Conservation (phyloP, 441 rosid species). For the Populus hybrid region DNA sequence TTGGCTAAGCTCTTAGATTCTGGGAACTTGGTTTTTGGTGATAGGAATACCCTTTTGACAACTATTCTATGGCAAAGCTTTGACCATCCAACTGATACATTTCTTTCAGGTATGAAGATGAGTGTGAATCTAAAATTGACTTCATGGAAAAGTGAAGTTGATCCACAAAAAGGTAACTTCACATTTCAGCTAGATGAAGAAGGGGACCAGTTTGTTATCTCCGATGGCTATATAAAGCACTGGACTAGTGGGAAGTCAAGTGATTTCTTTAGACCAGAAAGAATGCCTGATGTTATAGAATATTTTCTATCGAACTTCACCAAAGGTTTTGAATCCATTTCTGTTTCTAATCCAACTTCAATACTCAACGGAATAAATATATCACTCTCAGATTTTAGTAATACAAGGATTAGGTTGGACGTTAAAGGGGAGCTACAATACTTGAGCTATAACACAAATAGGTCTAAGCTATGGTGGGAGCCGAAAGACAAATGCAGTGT, state of each 20-base stretch:
- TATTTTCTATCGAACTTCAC: background rate
- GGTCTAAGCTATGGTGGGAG: conserved; percentile 20
- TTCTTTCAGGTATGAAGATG: background rate
- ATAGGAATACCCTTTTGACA: background rate
- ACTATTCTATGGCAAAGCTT: too few relatives aligned
- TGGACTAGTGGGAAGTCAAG: background rate
- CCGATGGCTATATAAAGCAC: fast-evolving
- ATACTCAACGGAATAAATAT: fast-evolving
- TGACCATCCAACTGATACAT: too few relatives aligned
- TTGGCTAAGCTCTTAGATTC: conserved; percentile 24
- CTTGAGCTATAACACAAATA: background rate
- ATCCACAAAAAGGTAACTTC: too few relatives aligned
- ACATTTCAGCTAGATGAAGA: background rate
- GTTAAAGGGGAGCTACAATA: conserved; percentile 27
- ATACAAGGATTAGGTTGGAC: conserved; percentile 16
- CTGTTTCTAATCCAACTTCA: background rate
- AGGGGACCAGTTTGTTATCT: background rate
- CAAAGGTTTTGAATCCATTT: too few relatives aligned
- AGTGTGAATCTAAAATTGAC: background rate
- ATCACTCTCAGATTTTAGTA: too few relatives aligned
- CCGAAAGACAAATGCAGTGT: conserved; percentile 39
- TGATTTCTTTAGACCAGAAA: background rate
- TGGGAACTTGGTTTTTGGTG: conserved; percentile 34
- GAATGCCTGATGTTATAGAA: background rate
- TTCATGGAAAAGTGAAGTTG: background rate